These are phyloP conservation scores for Sordariomycetes sp. DNA, from an alignment of 2,329 filamentous ascomycete genomes.

Conservation along the genomic window DNA sequence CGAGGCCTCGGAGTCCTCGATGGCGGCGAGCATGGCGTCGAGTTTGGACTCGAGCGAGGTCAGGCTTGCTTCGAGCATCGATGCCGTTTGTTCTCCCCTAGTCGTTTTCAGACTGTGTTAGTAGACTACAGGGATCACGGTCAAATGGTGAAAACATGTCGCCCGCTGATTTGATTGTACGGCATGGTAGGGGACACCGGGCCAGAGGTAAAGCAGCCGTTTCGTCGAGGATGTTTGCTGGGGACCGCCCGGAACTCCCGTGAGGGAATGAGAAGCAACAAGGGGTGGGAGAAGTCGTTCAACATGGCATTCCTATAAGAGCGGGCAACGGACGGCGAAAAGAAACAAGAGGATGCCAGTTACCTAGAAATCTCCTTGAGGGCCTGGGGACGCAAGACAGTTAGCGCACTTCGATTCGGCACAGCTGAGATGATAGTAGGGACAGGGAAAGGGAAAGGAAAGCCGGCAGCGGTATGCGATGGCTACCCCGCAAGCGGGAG, in stretches of 20 bases:
- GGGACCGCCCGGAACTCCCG: too few relatives aligned
- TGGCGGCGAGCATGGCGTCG: slow-evolving; percentile 39
- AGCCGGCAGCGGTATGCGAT: too few relatives aligned
- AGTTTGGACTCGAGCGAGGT: slow-evolving; percentile 41
- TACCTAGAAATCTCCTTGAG: background rate
- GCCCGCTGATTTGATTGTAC: too few relatives aligned
- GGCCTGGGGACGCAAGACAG: background rate
- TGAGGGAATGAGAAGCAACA: too few relatives aligned
- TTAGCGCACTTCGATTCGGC: background rate
- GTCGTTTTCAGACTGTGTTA: background rate
- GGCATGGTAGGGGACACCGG: too few relatives aligned
- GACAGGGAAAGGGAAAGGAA: background rate
- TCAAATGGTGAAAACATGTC: too few relatives aligned
- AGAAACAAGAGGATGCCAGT: background rate
- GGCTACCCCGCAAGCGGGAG: too few relatives aligned
- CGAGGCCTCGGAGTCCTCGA: slow-evolving; percentile 20
- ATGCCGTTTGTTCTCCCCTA: slow-evolving; percentile 44
- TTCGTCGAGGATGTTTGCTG: too few relatives aligned
- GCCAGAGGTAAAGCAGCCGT: too few relatives aligned
- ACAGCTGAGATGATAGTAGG: too few relatives aligned
- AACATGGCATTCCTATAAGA: background rate
- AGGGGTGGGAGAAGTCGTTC: too few relatives aligned
- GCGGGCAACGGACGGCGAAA: background rate
- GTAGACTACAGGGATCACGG: too few relatives aligned
- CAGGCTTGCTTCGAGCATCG: slow-evolving; percentile 40